phyloP scores from a whole-genome alignment of 1,284 basidiomycete genomes.

The Phenoliferia sp. region DNA sequence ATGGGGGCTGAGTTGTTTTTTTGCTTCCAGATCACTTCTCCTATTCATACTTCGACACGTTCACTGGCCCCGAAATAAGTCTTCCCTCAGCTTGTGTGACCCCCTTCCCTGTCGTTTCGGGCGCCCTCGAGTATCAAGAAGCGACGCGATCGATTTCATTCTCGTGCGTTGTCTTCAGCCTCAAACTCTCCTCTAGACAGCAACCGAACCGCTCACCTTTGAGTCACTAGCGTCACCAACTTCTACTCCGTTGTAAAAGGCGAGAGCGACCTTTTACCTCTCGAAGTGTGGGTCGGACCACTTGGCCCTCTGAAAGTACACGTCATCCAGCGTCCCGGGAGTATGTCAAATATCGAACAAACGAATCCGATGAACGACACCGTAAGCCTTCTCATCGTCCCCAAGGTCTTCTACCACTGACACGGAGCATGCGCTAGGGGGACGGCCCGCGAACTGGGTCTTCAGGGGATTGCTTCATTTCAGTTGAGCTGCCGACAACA shows the following conservation, averaged over 20 bases:
- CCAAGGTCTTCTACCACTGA: neutral
- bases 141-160: slow-evolving; percentile 69
- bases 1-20: slow-evolving; percentile 10
- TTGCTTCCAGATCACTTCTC: slow-evolving; percentile 68
- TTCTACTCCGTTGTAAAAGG: slow-evolving; percentile 54
- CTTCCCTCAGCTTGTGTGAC: slow-evolving; percentile 57
- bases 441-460: neutral
- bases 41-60: slow-evolving; percentile 88
- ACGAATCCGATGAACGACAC: neutral
- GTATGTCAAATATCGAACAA: neutral
- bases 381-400: neutral
- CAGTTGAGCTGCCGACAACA: neutral
- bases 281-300: slow-evolving; percentile 83
- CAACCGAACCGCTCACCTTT: neutral
- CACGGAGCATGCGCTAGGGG: too few relatives aligned
- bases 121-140: slow-evolving; percentile 68
- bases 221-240: neutral
- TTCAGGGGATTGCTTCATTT: neutral
- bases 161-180: slow-evolving; percentile 56
- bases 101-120: slow-evolving; percentile 80
- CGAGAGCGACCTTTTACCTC: slow-evolving; percentile 44
- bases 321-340: neutral
- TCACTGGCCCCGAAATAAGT: slow-evolving; percentile 65
- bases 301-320: slow-evolving; percentile 62
- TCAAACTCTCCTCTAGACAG: slow-evolving; percentile 42